A percentile compares a stretch with the other conserved stretches of the same genome.
These are phyloP conservation scores for Penicillium samsonianum DNA, from an alignment of 495 filamentous ascomycete species.

Conservation along the genomic window DNA sequence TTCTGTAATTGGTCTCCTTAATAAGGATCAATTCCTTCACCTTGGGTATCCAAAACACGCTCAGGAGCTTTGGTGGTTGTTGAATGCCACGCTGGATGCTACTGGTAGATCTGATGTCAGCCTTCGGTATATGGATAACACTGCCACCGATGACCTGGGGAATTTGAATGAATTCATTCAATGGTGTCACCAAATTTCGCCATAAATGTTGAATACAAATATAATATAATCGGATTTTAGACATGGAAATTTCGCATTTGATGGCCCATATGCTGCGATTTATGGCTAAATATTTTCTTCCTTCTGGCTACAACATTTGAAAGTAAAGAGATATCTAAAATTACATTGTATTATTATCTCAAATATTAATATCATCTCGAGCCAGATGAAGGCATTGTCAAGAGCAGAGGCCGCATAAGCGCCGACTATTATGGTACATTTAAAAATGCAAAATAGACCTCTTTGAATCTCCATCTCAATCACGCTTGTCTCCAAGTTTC, in stretches of 20 bases:
- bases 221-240: conserved; percentile 7
- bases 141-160: conserved; percentile 40
- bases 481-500: background rate
- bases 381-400: too few species aligned
- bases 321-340: too few species aligned
- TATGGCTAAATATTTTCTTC: background rate
- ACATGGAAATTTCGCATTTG: background rate
- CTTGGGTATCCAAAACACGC: conserved; percentile 44
- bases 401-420: too few species aligned
- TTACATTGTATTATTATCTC: too few species aligned
- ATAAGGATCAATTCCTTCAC: conserved; percentile 29
- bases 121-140: conserved; percentile 36
- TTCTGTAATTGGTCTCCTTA: conserved; percentile 16
- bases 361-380: too few species aligned
- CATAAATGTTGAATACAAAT: conserved; percentile 4
- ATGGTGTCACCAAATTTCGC: conserved; percentile 22
- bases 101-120: conserved; percentile 15
- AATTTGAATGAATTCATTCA: conserved; percentile 44
- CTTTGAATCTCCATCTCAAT: background rate
- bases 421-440: too few species aligned
- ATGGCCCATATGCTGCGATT: background rate
- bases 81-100: conserved; percentile 35
- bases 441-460: background rate
- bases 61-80: conserved; percentile 42
- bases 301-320: too few species aligned